phyloP scores from a whole-genome alignment of 305 asterid genomes.

The Fraxinus platypoda region DNA sequence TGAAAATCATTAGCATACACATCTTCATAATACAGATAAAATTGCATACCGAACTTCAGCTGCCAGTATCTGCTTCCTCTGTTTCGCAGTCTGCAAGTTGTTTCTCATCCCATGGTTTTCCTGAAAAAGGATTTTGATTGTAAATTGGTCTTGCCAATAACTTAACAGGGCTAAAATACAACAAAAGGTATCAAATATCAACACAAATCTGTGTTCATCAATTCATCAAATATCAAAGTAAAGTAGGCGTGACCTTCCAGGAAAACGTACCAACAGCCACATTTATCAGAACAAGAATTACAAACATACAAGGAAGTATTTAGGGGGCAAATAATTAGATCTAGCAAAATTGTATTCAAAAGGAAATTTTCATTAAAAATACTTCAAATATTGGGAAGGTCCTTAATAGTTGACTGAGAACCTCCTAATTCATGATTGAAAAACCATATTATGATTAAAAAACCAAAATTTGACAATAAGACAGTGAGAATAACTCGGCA shows the following conservation, averaged over 20 bases:
- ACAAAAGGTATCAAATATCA: background rate
- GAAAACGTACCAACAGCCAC: background rate
- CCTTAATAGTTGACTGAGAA: background rate
- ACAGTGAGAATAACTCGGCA: background rate
- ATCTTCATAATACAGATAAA: background rate
- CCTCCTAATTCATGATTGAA: background rate
- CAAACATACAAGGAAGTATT: background rate
- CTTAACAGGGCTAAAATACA: background rate
- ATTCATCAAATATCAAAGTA: background rate
- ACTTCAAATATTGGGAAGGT: background rate
- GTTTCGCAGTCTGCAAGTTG: slow-evolving; percentile 48
- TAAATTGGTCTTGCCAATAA: background rate
- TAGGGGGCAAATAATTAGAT: background rate
- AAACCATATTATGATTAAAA: background rate
- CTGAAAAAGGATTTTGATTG: slow-evolving; percentile 33
- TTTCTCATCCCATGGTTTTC: slow-evolving; percentile 47
- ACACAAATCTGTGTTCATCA: background rate
- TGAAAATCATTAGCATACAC: background rate
- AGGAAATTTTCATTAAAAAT: background rate
- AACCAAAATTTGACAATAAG: background rate
- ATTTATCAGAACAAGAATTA: background rate
- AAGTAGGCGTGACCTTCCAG: background rate
- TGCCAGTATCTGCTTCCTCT: slow-evolving; percentile 49
- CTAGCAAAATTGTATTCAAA: background rate
- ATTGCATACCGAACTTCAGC: slow-evolving; percentile 79